Evolutionary conservation across 1,284 basidiomycete genomes (phyloP).

Genomic region (Amylostereum chailletii): DNA sequence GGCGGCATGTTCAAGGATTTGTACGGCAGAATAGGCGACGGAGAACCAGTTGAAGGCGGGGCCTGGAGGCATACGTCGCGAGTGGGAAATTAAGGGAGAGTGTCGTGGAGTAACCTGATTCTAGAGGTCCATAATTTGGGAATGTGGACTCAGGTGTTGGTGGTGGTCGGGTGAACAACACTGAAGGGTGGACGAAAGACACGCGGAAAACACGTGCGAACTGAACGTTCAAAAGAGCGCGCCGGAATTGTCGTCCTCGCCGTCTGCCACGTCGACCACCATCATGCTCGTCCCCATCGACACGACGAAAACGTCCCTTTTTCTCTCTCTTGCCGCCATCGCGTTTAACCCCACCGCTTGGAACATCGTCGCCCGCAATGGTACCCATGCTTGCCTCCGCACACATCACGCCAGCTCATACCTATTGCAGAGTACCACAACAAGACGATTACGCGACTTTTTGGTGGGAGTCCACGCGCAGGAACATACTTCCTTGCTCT

Average conservation of each 20-base stretch:
- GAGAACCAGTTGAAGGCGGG: slow-evolving; percentile 64
- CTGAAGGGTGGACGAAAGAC: no score
- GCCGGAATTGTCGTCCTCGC: no score
- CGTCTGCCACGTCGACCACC: slow-evolving; percentile 1
- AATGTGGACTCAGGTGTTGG: no score
- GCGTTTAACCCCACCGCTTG: slow-evolving; percentile 90
- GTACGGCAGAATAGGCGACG: slow-evolving; percentile 47
- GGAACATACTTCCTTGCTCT: slow-evolving; percentile 91
- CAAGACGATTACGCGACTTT: slow-evolving; percentile 77
- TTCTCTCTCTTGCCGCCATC: slow-evolving; percentile 56
- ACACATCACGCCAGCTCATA: not conserved
- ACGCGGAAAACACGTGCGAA: no score
- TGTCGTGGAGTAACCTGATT: not conserved
- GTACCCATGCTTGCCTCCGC: slow-evolving; percentile 33
- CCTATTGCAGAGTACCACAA: slow-evolving; percentile 70
- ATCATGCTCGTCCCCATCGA: slow-evolving; percentile 32
- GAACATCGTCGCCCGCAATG: slow-evolving; percentile 93
- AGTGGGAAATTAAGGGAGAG: not conserved
- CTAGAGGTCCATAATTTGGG: no score
- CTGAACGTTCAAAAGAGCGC: no score
- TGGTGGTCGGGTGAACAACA: no score
- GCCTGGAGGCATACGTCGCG: slow-evolving; percentile 50
- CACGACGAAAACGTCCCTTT: slow-evolving; percentile 56
- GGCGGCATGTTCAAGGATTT: slow-evolving; percentile 54
- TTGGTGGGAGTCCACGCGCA: slow-evolving; percentile 63